Conservation (phyloP, 768 basidiomycete species). For the Trametes cinnabarina region DNA sequence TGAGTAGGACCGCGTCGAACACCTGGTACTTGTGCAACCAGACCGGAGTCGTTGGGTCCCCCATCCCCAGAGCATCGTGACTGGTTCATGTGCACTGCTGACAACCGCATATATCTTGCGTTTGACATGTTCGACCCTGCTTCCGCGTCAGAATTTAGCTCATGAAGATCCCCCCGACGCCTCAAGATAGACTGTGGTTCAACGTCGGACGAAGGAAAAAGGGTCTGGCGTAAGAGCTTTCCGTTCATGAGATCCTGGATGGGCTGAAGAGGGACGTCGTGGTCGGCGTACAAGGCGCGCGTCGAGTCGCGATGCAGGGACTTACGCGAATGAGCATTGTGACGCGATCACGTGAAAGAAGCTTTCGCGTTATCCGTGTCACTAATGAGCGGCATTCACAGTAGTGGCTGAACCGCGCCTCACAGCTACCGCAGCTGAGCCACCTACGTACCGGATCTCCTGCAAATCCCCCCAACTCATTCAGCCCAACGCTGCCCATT, state of each 20-base stretch:
- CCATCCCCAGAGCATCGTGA: neutral
- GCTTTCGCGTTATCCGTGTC: slow-evolving; percentile 2
- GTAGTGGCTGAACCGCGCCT: neutral
- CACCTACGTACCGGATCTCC: neutral
- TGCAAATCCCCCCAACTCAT: neutral
- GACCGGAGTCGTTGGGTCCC: neutral
- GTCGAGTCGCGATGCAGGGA: no score
- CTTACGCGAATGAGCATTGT: neutral
- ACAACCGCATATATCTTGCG: neutral
- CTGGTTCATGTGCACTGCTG: no score
- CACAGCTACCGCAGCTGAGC: slow-evolving; percentile 1
- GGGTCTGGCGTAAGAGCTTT: slow-evolving; percentile 3
- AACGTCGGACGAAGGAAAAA: neutral
- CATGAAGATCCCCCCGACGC: neutral
- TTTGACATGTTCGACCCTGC: neutral
- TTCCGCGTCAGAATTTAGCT: neutral
- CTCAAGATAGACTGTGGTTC: neutral
- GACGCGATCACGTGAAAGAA: slow-evolving; percentile 17
- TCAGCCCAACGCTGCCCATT: no score
- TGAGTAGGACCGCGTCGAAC: no score
- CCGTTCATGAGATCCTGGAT: slow-evolving; percentile 4
- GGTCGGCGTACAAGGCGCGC: no score
- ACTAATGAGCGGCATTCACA: neutral
- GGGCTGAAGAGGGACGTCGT: neutral
- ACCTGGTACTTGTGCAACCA: no score